Evolutionary conservation across 495 filamentous ascomycete genomes (phyloP).

Genomic region (Opeltia flavorubescens): DNA sequence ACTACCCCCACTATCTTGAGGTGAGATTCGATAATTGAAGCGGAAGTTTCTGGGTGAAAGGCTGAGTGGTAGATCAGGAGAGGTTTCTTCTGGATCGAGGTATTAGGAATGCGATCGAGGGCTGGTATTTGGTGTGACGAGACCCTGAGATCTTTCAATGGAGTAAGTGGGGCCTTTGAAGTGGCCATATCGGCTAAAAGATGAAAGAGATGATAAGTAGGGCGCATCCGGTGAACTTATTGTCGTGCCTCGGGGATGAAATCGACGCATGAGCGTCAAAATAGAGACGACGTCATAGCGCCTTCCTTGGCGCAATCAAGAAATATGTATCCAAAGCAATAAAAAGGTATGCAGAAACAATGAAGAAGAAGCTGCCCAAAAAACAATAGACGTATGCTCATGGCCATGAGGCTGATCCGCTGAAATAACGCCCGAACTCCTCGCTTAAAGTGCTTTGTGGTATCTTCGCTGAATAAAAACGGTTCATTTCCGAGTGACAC

Average conservation of each 20-base stretch:
- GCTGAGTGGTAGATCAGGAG: slow-evolving; percentile 46
- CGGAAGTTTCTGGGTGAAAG: slow-evolving; percentile 29
- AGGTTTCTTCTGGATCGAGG: slow-evolving; percentile 46
- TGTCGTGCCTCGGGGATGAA: no score
- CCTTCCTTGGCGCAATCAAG: not conserved
- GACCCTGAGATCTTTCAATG: slow-evolving; percentile 34
- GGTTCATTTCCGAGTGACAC: not conserved
- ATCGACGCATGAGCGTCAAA: no score
- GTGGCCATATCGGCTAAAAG: no score
- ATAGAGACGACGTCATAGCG: not conserved
- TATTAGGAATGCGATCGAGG: slow-evolving; percentile 47
- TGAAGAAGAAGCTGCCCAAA: not conserved
- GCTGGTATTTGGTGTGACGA: slow-evolving; percentile 44
- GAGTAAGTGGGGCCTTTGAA: slow-evolving; percentile 20
- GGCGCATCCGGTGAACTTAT: no score
- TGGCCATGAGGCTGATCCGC: not conserved
- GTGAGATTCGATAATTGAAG: slow-evolving; percentile 37
- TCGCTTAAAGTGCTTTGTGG: not conserved
- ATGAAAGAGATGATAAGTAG: no score
- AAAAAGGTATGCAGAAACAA: not conserved
- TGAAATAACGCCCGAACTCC: not conserved
- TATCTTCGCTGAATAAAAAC: not conserved
- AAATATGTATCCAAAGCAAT: not conserved
- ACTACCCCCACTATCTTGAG: slow-evolving; percentile 38
- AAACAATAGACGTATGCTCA: not conserved